These are phyloP conservation scores for Salix arbutifolia DNA, from an alignment of 345 rosid genomes.

Conservation along the genomic window DNA sequence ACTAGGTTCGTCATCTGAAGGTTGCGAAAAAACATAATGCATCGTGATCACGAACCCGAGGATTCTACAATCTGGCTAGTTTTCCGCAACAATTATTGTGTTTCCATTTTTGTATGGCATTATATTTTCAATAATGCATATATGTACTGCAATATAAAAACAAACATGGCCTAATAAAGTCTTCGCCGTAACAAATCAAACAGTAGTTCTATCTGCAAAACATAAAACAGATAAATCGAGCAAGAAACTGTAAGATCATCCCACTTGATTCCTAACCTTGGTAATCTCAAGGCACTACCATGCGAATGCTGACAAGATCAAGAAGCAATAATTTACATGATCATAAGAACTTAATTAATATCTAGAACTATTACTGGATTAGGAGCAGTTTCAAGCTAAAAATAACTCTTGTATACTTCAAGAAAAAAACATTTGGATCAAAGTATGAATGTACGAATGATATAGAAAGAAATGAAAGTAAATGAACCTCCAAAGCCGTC, in stretches of 20 bases:
- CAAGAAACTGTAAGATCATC: neutral
- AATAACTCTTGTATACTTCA: neutral
- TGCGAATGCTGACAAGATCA: neutral
- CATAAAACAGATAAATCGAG: neutral
- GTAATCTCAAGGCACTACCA: neutral
- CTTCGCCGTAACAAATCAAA: neutral
- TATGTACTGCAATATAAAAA: neutral
- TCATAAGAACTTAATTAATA: neutral
- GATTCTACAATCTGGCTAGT: neutral
- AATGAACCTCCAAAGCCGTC: conserved; percentile 72
- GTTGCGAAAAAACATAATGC: neutral
- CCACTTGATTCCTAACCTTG: neutral
- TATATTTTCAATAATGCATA: neutral
- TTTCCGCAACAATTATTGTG: neutral
- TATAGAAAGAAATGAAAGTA: neutral
- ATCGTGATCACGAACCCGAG: neutral
- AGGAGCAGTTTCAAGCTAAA: neutral
- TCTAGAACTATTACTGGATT: neutral
- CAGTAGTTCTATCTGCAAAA: neutral
- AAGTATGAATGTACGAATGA: neutral
- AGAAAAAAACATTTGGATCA: neutral
- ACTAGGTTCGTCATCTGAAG: neutral
- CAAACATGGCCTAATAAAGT: neutral
- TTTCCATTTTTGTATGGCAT: neutral
- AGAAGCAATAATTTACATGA: neutral